Evolutionary conservation across 2,329 filamentous ascomycete genomes (phyloP).

Genomic region (Diaporthe vexans): DNA sequence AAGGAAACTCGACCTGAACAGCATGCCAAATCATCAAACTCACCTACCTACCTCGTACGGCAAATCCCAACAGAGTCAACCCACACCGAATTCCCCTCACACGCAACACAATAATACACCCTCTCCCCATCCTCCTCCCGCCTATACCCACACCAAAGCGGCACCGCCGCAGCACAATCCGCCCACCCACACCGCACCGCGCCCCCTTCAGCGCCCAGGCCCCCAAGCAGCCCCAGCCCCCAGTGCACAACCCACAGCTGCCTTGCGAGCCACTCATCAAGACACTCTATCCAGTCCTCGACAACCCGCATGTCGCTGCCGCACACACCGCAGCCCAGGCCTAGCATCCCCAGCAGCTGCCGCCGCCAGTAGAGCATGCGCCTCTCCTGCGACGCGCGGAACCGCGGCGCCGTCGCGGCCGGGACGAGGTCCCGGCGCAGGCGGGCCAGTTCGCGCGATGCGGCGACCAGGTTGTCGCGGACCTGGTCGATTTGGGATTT

Average conservation of each 20-base stretch:
- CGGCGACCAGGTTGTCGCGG: neutral
- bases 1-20: too few species aligned
- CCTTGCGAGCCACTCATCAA: neutral
- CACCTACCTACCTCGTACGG: too few species aligned
- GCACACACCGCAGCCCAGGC: neutral
- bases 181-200: neutral
- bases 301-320: neutral
- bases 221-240: neutral
- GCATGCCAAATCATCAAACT: too few species aligned
- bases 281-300: neutral
- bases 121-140: accelerated
- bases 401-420: accelerated
- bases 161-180: neutral
- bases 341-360: neutral
- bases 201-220: neutral
- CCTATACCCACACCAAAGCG: neutral
- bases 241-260: neutral
- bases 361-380: neutral
- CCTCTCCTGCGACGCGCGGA: neutral
- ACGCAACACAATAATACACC: neutral
- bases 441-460: neutral
- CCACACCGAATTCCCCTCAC: neutral
- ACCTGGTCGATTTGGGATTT: too few species aligned
- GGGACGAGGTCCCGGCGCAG: neutral
- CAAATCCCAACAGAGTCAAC: too few species aligned